Evolutionary conservation across 805 yeast species (phyloP), one percentile per base, ranked within the genome.

Genomic region (Wickerhamomyces silvicola): DNA sequence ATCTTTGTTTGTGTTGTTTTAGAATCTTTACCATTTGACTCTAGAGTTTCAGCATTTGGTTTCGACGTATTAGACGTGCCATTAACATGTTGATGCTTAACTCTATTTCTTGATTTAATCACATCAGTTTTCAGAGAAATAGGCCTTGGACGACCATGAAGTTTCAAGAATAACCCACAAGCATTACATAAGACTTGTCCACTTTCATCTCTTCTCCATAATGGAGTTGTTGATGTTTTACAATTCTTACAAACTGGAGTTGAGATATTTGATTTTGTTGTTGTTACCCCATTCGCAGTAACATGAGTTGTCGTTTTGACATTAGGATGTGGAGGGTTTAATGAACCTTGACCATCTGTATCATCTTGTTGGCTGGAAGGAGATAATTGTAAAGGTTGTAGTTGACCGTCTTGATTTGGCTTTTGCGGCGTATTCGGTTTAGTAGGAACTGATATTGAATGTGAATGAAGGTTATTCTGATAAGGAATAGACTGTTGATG

Each of bases 161-260:
- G 69, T 59, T 88, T 88, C 38, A 87, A 61, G 50, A 86, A 86
- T 30, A 86, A 64, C 0, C 96, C 96, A 63, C 96, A 86, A 8
- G 97, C 97, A 61, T 88, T 88, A 57, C 97, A 88, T 29, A 88
- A 68, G 21, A 88, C 94, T 47, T 79, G 81, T 11, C 94, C 94
- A 9, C 83, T 75, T 50, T 87, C 96, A 59, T 88, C 96, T 42
- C 97, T 69, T 58, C 97, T 72, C 97, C 97, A 88, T 18, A 88
- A 64, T 1, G 97, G 97, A 2, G 97, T 88, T 2, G 92, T 88
- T 37, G 86, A 82, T 2, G 97, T 88, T 49, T 80, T 73, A 62
- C 97, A 88, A 57, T 88, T 88, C 46, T 81, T 84, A 56, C 97
- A 88, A 15, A 80, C 70, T 5, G 94, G 85, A 21, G 75, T 64